Evolutionary conservation across 352 stramenopile species (phyloP).

Genomic region (Phytophthora aleatoria): DNA sequence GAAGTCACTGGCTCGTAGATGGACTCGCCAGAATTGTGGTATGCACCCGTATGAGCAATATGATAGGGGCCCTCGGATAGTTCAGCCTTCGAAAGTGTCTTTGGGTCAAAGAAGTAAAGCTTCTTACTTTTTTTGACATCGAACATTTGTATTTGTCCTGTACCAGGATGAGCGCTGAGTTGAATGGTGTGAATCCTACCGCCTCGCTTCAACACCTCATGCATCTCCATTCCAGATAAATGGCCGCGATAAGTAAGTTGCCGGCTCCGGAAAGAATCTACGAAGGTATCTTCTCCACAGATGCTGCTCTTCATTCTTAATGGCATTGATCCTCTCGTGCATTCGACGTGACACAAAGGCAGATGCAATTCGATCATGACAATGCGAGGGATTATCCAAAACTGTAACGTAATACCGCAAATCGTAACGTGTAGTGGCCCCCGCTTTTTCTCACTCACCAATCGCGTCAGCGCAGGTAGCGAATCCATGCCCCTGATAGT

Average conservation of each 20-base stretch:
- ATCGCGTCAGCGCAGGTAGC: neutral
- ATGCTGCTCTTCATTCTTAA: neutral
- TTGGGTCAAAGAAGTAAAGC: neutral
- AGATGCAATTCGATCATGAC: neutral
- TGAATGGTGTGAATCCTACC: neutral
- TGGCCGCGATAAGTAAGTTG: neutral
- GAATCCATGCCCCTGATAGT: neutral
- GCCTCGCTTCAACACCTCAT: neutral
- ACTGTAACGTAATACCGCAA: neutral
- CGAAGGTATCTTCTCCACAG: neutral
- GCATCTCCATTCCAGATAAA: neutral
- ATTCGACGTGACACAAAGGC: no score
- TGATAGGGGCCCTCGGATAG: neutral
- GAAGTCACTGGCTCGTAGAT: neutral
- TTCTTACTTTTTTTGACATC: neutral
- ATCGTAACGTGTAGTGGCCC: neutral
- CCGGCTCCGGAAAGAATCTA: neutral
- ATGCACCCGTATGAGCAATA: neutral
- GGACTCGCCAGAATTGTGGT: neutral
- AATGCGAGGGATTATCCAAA: neutral
- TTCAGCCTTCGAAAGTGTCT: neutral
- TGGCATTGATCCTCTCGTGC: neutral
- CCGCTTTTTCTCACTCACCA: neutral
- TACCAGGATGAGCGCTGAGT: neutral
- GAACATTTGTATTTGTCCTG: neutral